A percentile compares a stretch with the other conserved stretches of the same genome.
These are phyloP conservation scores for Globisporangium spiculum DNA, from an alignment of 352 stramenopile genomes.

Conservation along the genomic window DNA sequence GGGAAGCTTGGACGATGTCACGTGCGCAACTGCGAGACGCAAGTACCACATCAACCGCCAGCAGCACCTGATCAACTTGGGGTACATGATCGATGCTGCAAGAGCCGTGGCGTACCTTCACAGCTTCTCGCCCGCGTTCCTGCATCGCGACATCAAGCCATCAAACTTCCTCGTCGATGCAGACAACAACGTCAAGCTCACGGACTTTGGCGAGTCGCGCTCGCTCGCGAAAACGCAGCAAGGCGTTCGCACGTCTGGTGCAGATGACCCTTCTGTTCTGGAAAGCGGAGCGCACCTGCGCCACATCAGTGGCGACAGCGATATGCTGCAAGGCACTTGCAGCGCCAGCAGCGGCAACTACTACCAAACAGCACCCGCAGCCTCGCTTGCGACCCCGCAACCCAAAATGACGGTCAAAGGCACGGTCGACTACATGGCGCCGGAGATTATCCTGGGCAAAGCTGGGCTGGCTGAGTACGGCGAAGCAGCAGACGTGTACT, in stretches of 20 bases:
- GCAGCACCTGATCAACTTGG: constrained; percentile 49
- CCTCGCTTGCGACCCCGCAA: background rate
- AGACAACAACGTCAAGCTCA: constrained; percentile 65
- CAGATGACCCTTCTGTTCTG: background rate
- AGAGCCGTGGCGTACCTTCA: constrained; percentile 67
- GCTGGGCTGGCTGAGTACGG: constrained; percentile 27
- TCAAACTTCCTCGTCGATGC: constrained; percentile 78
- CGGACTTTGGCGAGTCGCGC: constrained; percentile 70
- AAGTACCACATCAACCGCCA: constrained; percentile 24
- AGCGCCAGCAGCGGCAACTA: background rate
- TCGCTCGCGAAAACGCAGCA: constrained; percentile 11
- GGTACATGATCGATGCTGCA: constrained; percentile 61
- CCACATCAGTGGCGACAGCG: background rate
- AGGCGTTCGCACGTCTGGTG: background rate
- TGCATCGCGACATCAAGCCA: constrained; percentile 74
- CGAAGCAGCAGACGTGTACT: constrained; percentile 49
- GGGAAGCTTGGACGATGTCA: constrained; percentile 42
- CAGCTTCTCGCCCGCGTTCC: constrained; percentile 66
- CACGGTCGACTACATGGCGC: constrained; percentile 53
- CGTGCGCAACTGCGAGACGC: constrained; percentile 18
- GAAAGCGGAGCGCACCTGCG: background rate
- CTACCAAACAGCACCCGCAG: background rate
- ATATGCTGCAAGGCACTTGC: background rate
- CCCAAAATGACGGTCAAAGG: constrained; percentile 24
- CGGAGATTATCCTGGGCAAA: constrained; percentile 44